phyloP scores from a whole-genome alignment of 1,139 yeast genomes.

The Lodderomyces margitis region DNA sequence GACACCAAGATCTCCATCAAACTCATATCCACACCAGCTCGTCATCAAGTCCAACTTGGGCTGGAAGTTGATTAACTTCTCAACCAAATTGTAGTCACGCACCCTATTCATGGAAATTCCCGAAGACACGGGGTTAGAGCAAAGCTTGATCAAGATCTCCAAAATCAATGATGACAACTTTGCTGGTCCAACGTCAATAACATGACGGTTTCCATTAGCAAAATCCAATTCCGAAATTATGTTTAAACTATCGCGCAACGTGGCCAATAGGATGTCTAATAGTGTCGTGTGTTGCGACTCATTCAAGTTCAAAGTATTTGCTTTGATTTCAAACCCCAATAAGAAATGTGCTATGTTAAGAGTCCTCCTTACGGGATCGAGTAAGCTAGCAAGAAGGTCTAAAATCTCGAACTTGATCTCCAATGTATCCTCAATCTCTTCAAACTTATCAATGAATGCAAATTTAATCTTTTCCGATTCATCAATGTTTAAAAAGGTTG shows the following conservation, averaged over 20 bases:
- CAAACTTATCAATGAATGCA: slow-evolving; percentile 72
- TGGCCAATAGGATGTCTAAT: slow-evolving; percentile 50
- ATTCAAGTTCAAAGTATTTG: slow-evolving; percentile 20
- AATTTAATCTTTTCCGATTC: slow-evolving; percentile 69
- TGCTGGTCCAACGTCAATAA: slow-evolving; percentile 53
- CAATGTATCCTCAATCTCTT: slow-evolving; percentile 38
- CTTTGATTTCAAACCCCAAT: slow-evolving; percentile 59
- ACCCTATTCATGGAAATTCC: slow-evolving; percentile 50
- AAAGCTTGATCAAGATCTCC: slow-evolving; percentile 59
- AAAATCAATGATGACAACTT: slow-evolving; percentile 56
- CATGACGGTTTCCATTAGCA: slow-evolving; percentile 32
- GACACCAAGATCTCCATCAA: slow-evolving; percentile 37
- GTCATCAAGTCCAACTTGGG: slow-evolving; percentile 50
- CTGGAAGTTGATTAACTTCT: slow-evolving; percentile 51
- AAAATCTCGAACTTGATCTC: slow-evolving; percentile 57
- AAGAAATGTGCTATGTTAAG: slow-evolving; percentile 70
- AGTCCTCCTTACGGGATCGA: slow-evolving; percentile 44
- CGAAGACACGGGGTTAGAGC: slow-evolving; percentile 56
- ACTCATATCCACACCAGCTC: slow-evolving; percentile 52
- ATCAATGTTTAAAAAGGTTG: slow-evolving; percentile 70
- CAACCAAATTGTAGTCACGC: slow-evolving; percentile 46
- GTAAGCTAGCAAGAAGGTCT: slow-evolving; percentile 53
- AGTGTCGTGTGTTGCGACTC: slow-evolving; percentile 40
- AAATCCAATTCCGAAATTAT: slow-evolving; percentile 38
- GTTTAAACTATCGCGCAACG: slow-evolving; percentile 49